Conservation (phyloP, 352 stramenopile genomes). For the Globisporangium megalacanthum region DNA sequence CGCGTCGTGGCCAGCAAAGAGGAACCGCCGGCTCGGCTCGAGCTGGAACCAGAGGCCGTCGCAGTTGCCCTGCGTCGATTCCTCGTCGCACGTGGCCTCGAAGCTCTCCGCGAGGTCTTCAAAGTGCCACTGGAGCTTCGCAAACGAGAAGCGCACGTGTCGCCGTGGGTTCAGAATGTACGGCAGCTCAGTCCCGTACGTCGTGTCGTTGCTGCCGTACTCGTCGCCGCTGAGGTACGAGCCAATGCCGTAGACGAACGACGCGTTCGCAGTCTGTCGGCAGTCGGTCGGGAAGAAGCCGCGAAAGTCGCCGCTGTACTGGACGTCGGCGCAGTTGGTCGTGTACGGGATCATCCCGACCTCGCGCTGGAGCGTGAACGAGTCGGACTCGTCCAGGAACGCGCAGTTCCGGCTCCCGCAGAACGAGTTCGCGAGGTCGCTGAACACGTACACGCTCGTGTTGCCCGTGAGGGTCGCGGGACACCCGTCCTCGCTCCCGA, state of each 20-base stretch:
- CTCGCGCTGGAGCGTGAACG: conserved; percentile 30
- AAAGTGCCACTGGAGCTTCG: conserved; percentile 28
- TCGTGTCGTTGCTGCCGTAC: conserved; percentile 16
- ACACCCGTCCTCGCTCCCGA: conserved; percentile 6
- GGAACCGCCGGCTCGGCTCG: conserved; percentile 31
- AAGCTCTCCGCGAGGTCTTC: conserved; percentile 26
- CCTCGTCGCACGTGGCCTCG: conserved; percentile 26
- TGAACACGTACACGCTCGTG: conserved; percentile 15
- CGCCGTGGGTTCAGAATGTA: conserved; percentile 30
- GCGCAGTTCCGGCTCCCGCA: conserved; percentile 27
- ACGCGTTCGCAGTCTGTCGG: conserved; percentile 16
- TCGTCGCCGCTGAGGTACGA: conserved; percentile 40
- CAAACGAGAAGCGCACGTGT: conserved; percentile 38
- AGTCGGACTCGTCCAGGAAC: conserved; percentile 26
- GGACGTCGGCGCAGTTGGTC: conserved; percentile 23
- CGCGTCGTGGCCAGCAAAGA: conserved; percentile 31
- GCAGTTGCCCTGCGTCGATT: conserved; percentile 18
- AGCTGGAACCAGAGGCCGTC: conserved; percentile 35
- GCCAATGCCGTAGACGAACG: conserved; percentile 12
- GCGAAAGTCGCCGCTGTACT: conserved; percentile 36
- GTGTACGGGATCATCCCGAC: conserved; percentile 26
- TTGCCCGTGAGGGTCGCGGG: conserved; percentile 7
- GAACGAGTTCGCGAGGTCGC: conserved; percentile 20
- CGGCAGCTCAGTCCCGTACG: conserved; percentile 13
- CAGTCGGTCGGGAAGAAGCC: conserved; percentile 33